Base-by-base conservation (phyloP, 139 green algal species). In the Chlorella sp. region DNA sequence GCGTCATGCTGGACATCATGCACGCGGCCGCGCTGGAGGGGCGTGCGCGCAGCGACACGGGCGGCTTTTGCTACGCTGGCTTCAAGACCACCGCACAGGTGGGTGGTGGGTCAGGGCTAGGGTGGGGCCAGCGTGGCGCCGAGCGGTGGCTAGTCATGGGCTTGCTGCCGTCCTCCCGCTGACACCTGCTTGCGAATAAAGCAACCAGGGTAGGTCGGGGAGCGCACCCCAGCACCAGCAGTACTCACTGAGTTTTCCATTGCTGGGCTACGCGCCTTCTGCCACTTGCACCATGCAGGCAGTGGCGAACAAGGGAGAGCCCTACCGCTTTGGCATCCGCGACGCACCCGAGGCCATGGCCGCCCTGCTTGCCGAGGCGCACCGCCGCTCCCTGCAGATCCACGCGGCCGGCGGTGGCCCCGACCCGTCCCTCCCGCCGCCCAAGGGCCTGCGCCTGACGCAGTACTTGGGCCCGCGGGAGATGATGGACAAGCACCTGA, bases 1-100 rank as follows among this genome's bases (percentile, higher is more conserved):
- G 50, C 27, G 42, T 93, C 26, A 71, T 77, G 51, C 90, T 93
- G 49, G 88, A 93, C 76, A 92, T 90, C 71, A 78, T 93, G 73
- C 67, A 77, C 35, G 42, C 31, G 23, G 75, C 78, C n/a, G 82
- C 82, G 17, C 72, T 87, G 49, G 79, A 81, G 30, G 79, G 77
- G 1, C 49, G 55, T 1, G 61, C 35, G 6, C 17, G 2, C 42
- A 72, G 31, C 42, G 3, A 33, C 14, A 59, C 3, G 31, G 63
- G 64, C 14, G 33, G 69, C 2, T 62, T 33, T 24, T 59, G 71
- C 23, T 83, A 79, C 49, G 62, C 70, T 0, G 83, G 83, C 36
- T 88, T 85, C 76, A 71, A 72, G 10, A 64, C 68, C 49, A 86
- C 77, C 0, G 76, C 74, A 42, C 76, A 86, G 83, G 80, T 81